phyloP scores from a whole-genome alignment of 768 basidiomycete species.

The Leccinum truebloodii region DNA sequence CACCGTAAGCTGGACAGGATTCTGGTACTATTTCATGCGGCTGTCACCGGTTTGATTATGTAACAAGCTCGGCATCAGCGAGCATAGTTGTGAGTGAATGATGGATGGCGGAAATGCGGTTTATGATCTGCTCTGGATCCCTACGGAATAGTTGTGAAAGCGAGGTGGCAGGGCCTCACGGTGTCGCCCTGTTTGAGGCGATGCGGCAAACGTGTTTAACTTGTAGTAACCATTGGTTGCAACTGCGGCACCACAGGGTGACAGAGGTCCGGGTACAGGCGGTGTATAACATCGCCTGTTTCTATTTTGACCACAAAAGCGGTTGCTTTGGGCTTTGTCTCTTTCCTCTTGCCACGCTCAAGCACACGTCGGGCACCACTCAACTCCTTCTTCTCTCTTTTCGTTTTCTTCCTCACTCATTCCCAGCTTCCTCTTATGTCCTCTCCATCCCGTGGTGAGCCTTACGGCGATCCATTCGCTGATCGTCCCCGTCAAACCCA shows the following conservation, averaged over 20 bases:
- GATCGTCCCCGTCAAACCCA: slow-evolving; percentile 64
- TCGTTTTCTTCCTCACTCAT: neutral
- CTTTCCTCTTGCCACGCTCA: slow-evolving; percentile 5
- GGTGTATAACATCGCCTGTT: slow-evolving; percentile 39
- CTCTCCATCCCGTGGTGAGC: slow-evolving; percentile 33
- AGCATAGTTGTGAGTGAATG: too few relatives aligned
- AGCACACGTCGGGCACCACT: neutral
- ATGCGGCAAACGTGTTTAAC: neutral
- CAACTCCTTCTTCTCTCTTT: neutral
- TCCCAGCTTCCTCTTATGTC: slow-evolving; percentile 23
- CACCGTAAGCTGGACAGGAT: neutral
- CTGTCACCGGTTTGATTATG: neutral
- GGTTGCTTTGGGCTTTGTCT: slow-evolving; percentile 21
- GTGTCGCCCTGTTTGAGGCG: neutral
- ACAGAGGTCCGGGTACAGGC: slow-evolving; percentile 30
- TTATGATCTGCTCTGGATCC: neutral
- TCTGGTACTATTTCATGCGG: too few relatives aligned
- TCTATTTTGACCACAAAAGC: slow-evolving; percentile 31
- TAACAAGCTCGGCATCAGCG: neutral
- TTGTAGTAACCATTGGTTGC: neutral
- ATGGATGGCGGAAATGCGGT: neutral
- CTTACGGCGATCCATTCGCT: slow-evolving; percentile 67
- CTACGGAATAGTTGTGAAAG: neutral
- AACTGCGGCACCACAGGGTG: slow-evolving; percentile 18
- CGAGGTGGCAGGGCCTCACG: neutral